These are phyloP conservation scores for Crithidia sp. DNA, from an alignment of 208 protist species.

Conservation along the genomic window DNA sequence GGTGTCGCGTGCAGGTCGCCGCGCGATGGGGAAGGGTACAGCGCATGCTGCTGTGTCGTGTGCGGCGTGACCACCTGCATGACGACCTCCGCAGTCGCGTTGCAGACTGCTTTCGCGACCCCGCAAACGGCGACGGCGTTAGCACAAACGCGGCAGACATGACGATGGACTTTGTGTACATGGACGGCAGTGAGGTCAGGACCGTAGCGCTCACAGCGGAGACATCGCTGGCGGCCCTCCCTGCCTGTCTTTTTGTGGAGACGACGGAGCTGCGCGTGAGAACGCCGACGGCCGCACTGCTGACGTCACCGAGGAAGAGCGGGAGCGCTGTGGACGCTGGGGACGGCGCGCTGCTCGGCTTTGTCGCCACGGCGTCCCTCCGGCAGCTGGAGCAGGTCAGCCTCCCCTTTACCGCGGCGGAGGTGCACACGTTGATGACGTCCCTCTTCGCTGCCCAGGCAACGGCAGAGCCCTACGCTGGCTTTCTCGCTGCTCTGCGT, in stretches of 20 bases:
- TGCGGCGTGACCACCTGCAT: constrained; percentile 37
- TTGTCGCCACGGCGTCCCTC: neutral
- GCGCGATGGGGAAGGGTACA: constrained; percentile 45
- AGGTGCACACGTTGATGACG: constrained; percentile 1
- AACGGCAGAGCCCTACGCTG: neutral
- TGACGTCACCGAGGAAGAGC: too few relatives aligned
- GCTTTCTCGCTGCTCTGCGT: neutral
- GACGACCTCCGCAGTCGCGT: constrained; percentile 47
- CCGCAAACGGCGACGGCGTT: neutral
- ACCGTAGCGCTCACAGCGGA: neutral
- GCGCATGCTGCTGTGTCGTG: constrained; percentile 35
- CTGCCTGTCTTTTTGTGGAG: constrained; percentile 7
- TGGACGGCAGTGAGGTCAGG: neutral
- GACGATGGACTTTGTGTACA: constrained; percentile 14
- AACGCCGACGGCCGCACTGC: constrained; percentile 1
- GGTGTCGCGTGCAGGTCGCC: constrained; percentile 31
- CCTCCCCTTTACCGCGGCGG: neutral
- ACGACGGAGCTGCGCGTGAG: constrained; percentile 20
- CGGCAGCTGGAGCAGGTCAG: neutral
- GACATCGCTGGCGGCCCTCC: neutral
- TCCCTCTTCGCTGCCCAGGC: neutral
- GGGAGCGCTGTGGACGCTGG: neutral
- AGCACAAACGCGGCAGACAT: neutral
- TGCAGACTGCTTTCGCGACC: constrained; percentile 27
- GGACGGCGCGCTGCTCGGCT: too few relatives aligned